A percentile compares a stretch with the other conserved stretches of the same genome.
phyloP scores from a whole-genome alignment of 305 asterid genomes.

The Lippia alba region DNA sequence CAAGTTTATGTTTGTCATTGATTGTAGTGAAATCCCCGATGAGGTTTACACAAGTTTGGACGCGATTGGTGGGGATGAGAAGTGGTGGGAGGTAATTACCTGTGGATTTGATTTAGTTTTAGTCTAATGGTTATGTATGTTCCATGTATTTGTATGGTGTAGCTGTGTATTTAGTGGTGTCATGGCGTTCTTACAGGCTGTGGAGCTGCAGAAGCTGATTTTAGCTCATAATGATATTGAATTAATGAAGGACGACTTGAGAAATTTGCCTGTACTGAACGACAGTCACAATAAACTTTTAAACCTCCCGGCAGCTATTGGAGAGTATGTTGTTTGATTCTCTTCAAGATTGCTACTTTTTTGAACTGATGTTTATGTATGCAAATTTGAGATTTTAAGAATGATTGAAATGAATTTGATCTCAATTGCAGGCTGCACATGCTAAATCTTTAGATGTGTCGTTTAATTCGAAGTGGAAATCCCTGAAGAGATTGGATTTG shows the following conservation, averaged over 20 bases:
- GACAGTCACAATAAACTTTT: slow-evolving; percentile 86
- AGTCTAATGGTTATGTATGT: background rate
- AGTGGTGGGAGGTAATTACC: slow-evolving; percentile 97
- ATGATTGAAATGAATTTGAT: slow-evolving; percentile 24
- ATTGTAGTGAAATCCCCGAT: slow-evolving; percentile 79
- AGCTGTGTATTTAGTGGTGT: slow-evolving; percentile 13
- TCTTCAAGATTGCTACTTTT: slow-evolving; percentile 19
- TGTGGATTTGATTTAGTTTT: slow-evolving; percentile 1
- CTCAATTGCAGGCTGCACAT: slow-evolving; percentile 65
- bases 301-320: slow-evolving; percentile 82
- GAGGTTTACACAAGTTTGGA: slow-evolving; percentile 87
- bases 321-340: slow-evolving; percentile 68
- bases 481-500: slow-evolving; percentile 87
- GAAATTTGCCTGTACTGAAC: slow-evolving; percentile 80
- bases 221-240: slow-evolving; percentile 90
- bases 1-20: background rate
- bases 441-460: slow-evolving; percentile 84
- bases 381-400: slow-evolving; percentile 14
- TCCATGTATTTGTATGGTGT: background rate
- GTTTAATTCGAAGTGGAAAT: slow-evolving; percentile 58
- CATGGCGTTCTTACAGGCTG: slow-evolving; percentile 59
- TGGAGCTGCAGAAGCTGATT: slow-evolving; percentile 93
- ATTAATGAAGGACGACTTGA: slow-evolving; percentile 77
- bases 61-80: slow-evolving; percentile 81
- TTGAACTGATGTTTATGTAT: slow-evolving; percentile 20